phyloP scores from a whole-genome alignment of 2,329 filamentous ascomycete genomes.

The Xylariaceae sp. region DNA sequence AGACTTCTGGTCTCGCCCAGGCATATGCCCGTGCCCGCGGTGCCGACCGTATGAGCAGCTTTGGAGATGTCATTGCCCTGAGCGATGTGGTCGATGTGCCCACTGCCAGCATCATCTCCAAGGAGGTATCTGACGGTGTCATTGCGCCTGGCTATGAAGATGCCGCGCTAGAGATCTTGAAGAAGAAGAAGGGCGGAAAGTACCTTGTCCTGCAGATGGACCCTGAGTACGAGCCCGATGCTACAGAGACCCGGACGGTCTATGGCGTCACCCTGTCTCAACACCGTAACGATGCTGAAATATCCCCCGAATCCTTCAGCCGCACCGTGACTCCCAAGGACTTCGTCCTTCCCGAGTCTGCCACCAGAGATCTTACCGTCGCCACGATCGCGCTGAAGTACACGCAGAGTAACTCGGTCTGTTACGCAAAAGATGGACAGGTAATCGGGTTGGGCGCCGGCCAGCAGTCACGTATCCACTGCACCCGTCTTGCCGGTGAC shows the following conservation, averaged over 20 bases:
- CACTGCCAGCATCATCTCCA: constrained; percentile 95
- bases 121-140: constrained; percentile 95
- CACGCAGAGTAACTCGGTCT: constrained; percentile 98
- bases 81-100: constrained; percentile 86
- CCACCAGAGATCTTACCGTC: constrained; percentile 83
- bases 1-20: constrained; percentile 80
- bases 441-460: constrained; percentile 91
- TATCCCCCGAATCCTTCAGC: constrained; percentile 79
- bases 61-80: constrained; percentile 92
- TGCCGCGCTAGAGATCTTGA: constrained; percentile 83
- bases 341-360: constrained; percentile 68
- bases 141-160: constrained; percentile 83
- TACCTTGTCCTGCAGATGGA: constrained; percentile 97
- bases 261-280: constrained; percentile 87
- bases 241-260: constrained; percentile 79
- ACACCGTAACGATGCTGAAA: constrained; percentile 85
- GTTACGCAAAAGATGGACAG: constrained; percentile 92
- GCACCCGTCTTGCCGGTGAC: constrained; percentile 92
- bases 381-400: constrained; percentile 98
- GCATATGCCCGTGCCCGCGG: constrained; percentile 94
- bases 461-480: constrained; percentile 97
- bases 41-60: constrained; percentile 97
- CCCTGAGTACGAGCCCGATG: constrained; percentile 71
- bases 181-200: constrained; percentile 97
- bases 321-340: constrained; percentile 84